These are phyloP conservation scores for Solanum chmielewskii DNA, from an alignment of 257 asterid genomes.

Conservation along the genomic window DNA sequence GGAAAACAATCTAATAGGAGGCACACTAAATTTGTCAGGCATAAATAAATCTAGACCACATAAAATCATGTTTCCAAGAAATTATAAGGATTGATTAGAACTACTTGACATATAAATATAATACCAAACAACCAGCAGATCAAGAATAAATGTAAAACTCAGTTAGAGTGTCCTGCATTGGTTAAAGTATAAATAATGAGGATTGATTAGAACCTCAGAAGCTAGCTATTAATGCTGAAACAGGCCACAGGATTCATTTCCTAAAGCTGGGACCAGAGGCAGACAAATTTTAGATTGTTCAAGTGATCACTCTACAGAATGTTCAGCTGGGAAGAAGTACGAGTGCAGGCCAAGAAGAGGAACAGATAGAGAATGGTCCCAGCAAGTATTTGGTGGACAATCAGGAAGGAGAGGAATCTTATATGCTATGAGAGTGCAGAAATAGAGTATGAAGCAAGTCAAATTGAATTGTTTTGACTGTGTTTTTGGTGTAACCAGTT, in stretches of 20 bases:
- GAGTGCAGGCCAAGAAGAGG: background rate
- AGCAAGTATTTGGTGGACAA: background rate
- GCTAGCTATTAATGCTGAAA: background rate
- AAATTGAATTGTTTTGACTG: no score
- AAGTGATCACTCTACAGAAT: background rate
- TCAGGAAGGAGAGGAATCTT: background rate
- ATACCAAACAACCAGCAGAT: background rate
- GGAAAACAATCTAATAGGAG: slow-evolving; percentile 33
- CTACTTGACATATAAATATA: background rate
- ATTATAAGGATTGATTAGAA: background rate
- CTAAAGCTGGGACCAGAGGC: background rate
- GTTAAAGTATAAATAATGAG: background rate
- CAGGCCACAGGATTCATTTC: background rate
- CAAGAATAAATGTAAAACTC: background rate
- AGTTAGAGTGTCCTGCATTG: background rate
- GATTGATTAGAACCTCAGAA: background rate
- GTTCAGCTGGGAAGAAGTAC: background rate
- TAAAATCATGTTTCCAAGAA: background rate
- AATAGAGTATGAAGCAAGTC: no score
- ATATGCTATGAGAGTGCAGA: no score
- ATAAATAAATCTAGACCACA: background rate
- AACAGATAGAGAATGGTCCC: background rate
- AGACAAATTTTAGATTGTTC: background rate
- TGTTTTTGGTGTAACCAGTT: no score
- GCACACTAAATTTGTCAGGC: background rate